Base-by-base conservation (phyloP, 2,329 filamentous ascomycete species). In the Paramyrothecium roridum region DNA sequence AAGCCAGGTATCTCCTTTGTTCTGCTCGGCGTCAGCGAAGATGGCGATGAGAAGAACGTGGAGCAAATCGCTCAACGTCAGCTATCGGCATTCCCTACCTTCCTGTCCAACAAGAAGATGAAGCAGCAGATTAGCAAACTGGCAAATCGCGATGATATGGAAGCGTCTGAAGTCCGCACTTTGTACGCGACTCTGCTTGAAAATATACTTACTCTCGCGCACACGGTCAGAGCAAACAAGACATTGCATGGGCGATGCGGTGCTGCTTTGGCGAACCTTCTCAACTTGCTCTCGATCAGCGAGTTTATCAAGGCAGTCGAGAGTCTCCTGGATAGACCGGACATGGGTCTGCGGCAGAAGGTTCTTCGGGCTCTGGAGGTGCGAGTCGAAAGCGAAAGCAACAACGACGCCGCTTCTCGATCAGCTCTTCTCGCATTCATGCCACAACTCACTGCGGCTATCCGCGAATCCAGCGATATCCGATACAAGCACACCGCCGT, bases 281-380 rank as follows among this genome's bases (percentile, higher is more conserved):
- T 99, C 52, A 88, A 90, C 59, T 82, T 97, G 8, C 80, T 96
- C 46, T 93, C 93, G 0, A 92, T 93, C 3, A 81, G 86, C 52
- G 91, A 97, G 72, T 95, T 98, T 70, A 86, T 98, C 70, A 90
- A 91, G 69, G 90, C 92, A 11, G 88, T 96, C 45, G 90, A 96
- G 67, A 84, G 86, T 26, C 80, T 99, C 30, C 84, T 98, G 37
- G 84, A 90, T 61, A 84, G 88, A 50, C 85, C 89, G 7, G 87
- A 91, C 60, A 81, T 90, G 62, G 84, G 89, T 50, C 79, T 93
- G 52, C 89, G 90, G 2, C 86, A 89, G 61, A 93, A 90, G 73
- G 90, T 92, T 50, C 83, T 93, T 58, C 87, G 82, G 56, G 89
- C 93, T 2, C 82, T 99, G 20, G 91, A 96, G 67, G 79, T 86